A percentile compares a stretch with the other conserved stretches of the same genome.
Conservation (phyloP, 2,329 filamentous ascomycete genomes). For the Aspergillus sp. region DNA sequence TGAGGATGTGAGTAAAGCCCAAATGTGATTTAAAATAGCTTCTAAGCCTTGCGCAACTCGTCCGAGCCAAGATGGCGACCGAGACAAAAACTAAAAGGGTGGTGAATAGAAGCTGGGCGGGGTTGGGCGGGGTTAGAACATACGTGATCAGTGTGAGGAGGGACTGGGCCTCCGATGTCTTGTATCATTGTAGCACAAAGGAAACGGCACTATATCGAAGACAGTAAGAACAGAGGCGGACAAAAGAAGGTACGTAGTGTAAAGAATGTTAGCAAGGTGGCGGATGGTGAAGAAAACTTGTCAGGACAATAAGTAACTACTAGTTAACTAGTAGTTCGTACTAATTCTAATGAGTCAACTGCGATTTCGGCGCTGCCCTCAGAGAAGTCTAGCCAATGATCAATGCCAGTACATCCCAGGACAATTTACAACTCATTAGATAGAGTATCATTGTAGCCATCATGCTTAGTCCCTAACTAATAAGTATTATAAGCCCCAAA, state of each 20-base stretch:
- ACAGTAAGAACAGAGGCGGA: background rate
- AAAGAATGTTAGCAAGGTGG: background rate
- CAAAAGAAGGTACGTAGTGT: background rate
- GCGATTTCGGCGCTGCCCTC: slow-evolving; percentile 22
- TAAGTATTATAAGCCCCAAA: too few species aligned
- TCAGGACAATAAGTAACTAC: background rate
- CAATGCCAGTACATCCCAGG: background rate
- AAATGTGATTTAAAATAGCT: background rate
- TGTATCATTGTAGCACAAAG: slow-evolving; percentile 35
- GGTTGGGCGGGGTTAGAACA: slow-evolving; percentile 40
- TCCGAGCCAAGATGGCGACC: background rate
- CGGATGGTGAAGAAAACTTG: background rate
- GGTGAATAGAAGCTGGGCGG: slow-evolving; percentile 8
- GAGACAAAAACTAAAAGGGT: background rate
- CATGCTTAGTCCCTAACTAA: too few species aligned
- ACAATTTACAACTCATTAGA: background rate
- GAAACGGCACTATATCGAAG: background rate
- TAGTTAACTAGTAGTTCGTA: background rate
- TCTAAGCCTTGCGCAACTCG: background rate
- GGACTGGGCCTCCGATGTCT: slow-evolving; percentile 68
- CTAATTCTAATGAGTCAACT: slow-evolving; percentile 1
- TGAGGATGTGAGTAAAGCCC: slow-evolving; percentile 10
- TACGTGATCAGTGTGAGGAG: slow-evolving; percentile 76
- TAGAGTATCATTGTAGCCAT: too few species aligned
- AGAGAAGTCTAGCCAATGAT: slow-evolving; percentile 11